phyloP scores from a whole-genome alignment of 345 rosid species.

The Populus euphratica region DNA sequence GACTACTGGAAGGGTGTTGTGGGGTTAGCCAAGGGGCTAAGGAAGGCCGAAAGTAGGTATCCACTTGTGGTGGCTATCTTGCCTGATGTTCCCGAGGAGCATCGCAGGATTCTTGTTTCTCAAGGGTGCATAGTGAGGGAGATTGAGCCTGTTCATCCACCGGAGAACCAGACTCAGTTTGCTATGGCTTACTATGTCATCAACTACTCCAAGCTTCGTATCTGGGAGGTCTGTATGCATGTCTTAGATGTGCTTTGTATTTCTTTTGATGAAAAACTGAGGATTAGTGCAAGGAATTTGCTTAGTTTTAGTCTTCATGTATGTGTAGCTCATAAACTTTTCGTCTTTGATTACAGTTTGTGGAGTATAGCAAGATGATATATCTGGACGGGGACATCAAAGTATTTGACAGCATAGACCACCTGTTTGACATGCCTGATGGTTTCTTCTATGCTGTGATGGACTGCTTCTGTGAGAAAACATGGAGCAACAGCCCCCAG shows the following conservation, averaged over 20 bases:
- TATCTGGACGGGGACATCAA: slow-evolving; percentile 81
- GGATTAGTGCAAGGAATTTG: slow-evolving; percentile 7
- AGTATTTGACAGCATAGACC: slow-evolving; percentile 68
- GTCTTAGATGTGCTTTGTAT: not conserved
- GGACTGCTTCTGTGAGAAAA: slow-evolving; percentile 81
- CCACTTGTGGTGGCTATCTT: slow-evolving; percentile 73
- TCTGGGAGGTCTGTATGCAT: slow-evolving; percentile 60
- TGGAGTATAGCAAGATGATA: slow-evolving; percentile 65
- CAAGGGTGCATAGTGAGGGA: slow-evolving; percentile 68
- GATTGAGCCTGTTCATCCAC: slow-evolving; percentile 72
- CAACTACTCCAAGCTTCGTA: slow-evolving; percentile 84
- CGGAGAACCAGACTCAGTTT: slow-evolving; percentile 57
- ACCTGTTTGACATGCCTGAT: slow-evolving; percentile 53
- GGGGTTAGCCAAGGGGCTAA: slow-evolving; percentile 76
- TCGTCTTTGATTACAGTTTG: slow-evolving; percentile 51
- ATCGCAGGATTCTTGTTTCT: slow-evolving; percentile 49
- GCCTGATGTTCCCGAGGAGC: slow-evolving; percentile 78
- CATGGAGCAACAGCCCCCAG: slow-evolving; percentile 64
- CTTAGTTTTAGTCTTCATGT: not conserved
- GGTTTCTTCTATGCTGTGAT: slow-evolving; percentile 64
- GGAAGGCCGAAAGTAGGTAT: slow-evolving; percentile 53
- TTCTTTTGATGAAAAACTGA: not conserved
- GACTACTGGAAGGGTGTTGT: slow-evolving; percentile 76
- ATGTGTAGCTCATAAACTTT: not conserved
- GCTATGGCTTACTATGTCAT: slow-evolving; percentile 78